Evolutionary conservation across 2,329 filamentous ascomycete genomes (phyloP).

Genomic region (Graphilbum ipis-grandicollis): DNA sequence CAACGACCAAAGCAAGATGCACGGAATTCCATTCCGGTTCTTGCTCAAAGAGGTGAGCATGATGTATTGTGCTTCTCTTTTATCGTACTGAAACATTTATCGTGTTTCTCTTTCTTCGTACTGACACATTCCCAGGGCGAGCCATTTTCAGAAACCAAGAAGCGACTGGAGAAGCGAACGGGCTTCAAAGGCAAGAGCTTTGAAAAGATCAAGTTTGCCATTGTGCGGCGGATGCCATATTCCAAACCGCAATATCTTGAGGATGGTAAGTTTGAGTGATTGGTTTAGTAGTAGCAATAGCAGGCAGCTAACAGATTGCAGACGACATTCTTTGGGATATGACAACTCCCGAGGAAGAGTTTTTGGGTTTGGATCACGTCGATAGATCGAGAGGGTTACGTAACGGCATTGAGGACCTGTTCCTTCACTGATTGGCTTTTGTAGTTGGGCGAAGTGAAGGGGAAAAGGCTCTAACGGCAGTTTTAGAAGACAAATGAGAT

Average conservation of each 20-base stretch:
- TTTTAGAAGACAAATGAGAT: too few relatives aligned
- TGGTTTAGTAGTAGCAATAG: neutral
- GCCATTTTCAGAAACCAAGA: slow-evolving; percentile 78
- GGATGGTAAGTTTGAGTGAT: slow-evolving; percentile 49
- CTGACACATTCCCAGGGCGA: too few relatives aligned
- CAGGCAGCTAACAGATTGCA: slow-evolving; percentile 12
- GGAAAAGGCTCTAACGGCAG: neutral
- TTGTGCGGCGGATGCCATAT: slow-evolving; percentile 55
- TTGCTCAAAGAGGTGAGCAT: slow-evolving; percentile 53
- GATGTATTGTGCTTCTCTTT: neutral
- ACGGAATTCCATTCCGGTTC: slow-evolving; percentile 86
- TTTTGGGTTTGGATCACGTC: slow-evolving; percentile 47
- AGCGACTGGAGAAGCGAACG: slow-evolving; percentile 80
- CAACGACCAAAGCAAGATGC: slow-evolving; percentile 64
- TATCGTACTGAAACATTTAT: neutral
- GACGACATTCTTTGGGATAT: slow-evolving; percentile 41
- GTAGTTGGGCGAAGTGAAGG: neutral
- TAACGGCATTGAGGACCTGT: slow-evolving; percentile 46
- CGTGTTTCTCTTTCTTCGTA: neutral
- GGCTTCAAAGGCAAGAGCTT: slow-evolving; percentile 96
- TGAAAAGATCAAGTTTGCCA: slow-evolving; percentile 93
- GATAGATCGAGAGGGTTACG: slow-evolving; percentile 41
- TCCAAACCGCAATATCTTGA: slow-evolving; percentile 67
- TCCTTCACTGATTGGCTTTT: slow-evolving; percentile 24
- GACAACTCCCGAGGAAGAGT: slow-evolving; percentile 37